Evolutionary conservation across 1,284 basidiomycete species (phyloP), one percentile per base, ranked within the genome.

Genomic region (Moesziomyces aphidis): DNA sequence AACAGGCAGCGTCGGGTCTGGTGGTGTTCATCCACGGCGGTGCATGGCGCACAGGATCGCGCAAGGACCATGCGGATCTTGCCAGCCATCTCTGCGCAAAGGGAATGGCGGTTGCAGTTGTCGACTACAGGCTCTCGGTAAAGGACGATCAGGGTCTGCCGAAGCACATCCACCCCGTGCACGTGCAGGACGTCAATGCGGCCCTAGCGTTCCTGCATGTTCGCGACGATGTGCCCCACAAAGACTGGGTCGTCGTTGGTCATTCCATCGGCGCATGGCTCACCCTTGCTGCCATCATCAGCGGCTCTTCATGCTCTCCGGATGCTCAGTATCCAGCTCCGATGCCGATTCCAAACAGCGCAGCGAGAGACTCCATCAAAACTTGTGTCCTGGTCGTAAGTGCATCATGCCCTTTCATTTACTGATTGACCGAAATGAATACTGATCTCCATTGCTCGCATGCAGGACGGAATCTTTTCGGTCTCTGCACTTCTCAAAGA

Each of bases 211-310:
- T 72, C 49, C 51, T 76, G 50, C 48, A 34, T 21, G 4, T 26
- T 1, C 31, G 54, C 11, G 15, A 43, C 13, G 73, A 62, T 23
- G 50, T 67, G 24, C 68, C 68, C 4, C 8, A 48, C 1, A 44
- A 21, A 26, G 55, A 46, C 19, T 66, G 63, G 63, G 22, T 65
- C 5, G 49, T 76, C 1, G 64, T 76, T 4, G 73, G 73, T 9
- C 73, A 76, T 24, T 76, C 73, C 48, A 65, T 76, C 22, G 73
- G 73, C 0, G 73, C 68, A 7, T 76, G 73, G 73, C 49, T 76
- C 24, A 44, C 68, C 7, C 36, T 68, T 2, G 63, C 73, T 9
- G 64, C 68, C 0, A 51, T 71, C 47, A 51, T 65, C 44, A 51
- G 54, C 9, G 43, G 49, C 17, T 21, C 23, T 13, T 26, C 53